Evolutionary conservation across 108 stramenopile species (phyloP).

Genomic region (Nitzschia putrida): DNA sequence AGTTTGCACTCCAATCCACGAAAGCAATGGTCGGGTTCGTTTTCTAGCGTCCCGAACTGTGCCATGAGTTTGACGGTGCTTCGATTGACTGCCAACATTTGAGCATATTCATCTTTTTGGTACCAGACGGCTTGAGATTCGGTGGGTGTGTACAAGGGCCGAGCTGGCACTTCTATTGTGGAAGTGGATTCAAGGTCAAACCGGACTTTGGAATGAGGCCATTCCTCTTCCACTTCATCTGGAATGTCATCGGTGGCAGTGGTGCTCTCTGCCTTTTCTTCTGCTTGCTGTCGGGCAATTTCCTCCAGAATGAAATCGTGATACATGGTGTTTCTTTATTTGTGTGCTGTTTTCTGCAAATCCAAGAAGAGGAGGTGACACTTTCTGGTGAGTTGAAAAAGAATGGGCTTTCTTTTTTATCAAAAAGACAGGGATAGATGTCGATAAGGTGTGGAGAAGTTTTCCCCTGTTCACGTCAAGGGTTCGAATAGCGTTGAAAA

Average conservation of each 20-base stretch:
- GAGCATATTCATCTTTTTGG: conserved; percentile 1
- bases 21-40: conserved; percentile 8
- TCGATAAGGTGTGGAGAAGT: no score
- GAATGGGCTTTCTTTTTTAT: no score
- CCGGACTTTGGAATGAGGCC: conserved; percentile 14
- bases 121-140: conserved; percentile 9
- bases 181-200: conserved; percentile 3
- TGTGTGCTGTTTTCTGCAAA: neutral
- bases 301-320: conserved; percentile 13
- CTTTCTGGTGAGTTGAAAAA: no score
- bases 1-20: conserved; percentile 17
- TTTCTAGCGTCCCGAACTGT: neutral
- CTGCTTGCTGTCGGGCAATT: neutral
- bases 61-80: conserved; percentile 4
- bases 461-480: no score
- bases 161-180: neutral
- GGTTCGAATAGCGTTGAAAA: no score
- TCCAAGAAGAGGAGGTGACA: no score
- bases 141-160: neutral
- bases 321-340: conserved; percentile 11
- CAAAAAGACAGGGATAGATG: no score
- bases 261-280: neutral
- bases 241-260: neutral
- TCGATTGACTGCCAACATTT: conserved; percentile 10
- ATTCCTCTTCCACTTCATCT: neutral